Conservation (phyloP, 106 monocot genomes). For the Alisma plantagoaquatica region DNA sequence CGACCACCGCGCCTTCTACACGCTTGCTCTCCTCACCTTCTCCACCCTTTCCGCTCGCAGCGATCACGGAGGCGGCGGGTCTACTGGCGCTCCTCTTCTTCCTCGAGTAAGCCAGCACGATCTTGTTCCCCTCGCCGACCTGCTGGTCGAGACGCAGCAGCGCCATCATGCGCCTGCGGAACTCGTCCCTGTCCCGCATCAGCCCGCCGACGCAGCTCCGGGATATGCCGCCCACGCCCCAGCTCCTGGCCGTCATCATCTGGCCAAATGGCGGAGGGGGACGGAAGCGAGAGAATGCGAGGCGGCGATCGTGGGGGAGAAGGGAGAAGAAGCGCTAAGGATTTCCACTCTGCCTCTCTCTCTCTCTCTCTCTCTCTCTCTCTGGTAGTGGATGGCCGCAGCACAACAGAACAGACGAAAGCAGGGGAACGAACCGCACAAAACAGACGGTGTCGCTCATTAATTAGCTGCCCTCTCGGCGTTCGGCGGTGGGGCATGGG, state of each 20-base stretch:
- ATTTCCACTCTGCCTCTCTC: background rate
- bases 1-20: too few species aligned
- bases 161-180: slow-evolving; percentile 5
- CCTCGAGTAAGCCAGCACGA: background rate
- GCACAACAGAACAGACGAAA: background rate
- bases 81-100: too few species aligned
- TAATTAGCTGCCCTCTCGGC: too few species aligned
- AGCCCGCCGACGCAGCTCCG: background rate
- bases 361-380: background rate
- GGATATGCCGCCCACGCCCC: too few species aligned
- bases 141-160: background rate
- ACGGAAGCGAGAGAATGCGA: too few species aligned
- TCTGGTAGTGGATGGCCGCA: background rate
- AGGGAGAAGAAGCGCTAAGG: too few species aligned
- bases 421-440: background rate
- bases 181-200: background rate
- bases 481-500: too few species aligned
- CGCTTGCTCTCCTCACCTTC: background rate
- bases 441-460: background rate
- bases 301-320: too few species aligned
- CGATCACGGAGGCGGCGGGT: too few species aligned
- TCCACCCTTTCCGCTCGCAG: background rate
- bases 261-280: background rate
- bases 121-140: background rate
- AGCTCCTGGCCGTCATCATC: background rate